Base-by-base conservation (phyloP, 2,329 filamentous ascomycete genomes). In the Nannizziopsis barbatae region DNA sequence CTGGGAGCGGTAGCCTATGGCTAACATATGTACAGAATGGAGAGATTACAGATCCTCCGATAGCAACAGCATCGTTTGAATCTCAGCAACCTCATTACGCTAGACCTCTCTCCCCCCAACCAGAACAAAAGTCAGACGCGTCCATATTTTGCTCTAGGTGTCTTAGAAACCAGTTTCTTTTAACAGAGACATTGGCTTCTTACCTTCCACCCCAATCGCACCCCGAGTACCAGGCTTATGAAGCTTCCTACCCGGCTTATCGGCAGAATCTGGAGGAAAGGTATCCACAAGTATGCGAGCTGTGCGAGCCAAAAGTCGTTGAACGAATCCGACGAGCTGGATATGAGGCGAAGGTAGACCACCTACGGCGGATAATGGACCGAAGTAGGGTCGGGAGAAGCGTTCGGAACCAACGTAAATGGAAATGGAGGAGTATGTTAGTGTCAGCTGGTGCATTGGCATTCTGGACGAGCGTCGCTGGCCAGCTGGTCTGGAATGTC, bases 251-350 rank as follows among this genome's bases (percentile, higher is more conserved):
- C 57, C 82, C 81, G 54, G 73, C 74, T 32, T 94, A 84, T 63
- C 81, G 82, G 52, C 75, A 73, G 52, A 75, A 81, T 45, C 73
- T 95, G 14, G 89, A 95, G 68, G 73, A 79, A 58, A 77, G 84
- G 43, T 96, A 95, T 61, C 92, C 92, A 0, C 87, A 92, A 60
- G 83, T 95, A 50, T 98, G 92, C 69, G 76, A 76, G 53, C 72
- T 79, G 40, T 98, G 92, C 65, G 83, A 85, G 54, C 83, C 81
- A 5, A 78, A 73, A 52, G 89, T 90, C 17, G 77, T 83, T 53
- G 70, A 75, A 32, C 76, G 80, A 52, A 80, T 95, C 45, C 74
- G 77, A 17, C 73, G 79, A 55, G 80, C 86, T 0, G 82, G 79
- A 7, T 94, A 94, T 61, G 83, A 81, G 30, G 88, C 88, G 22